Conservation (phyloP, 306 rosid genomes). For the Pyrus pyrifolia region DNA sequence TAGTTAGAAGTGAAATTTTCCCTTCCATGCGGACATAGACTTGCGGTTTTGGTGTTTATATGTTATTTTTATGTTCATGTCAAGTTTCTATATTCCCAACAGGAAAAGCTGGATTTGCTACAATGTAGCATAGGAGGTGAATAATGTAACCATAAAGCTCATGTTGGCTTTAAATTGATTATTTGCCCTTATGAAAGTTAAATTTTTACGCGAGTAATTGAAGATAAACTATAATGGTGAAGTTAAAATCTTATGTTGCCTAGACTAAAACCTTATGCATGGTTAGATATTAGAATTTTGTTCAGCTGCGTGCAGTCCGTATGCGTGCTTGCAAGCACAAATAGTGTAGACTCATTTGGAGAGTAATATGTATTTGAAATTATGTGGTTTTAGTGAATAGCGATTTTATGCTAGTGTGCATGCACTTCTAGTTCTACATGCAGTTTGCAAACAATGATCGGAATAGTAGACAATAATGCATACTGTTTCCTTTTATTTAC, state of each 20-base stretch:
- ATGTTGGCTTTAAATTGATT: neutral
- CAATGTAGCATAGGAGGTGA: neutral
- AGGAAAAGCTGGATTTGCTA: neutral
- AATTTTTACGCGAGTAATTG: neutral
- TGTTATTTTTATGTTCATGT: neutral
- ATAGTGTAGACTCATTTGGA: neutral
- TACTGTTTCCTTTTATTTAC: neutral
- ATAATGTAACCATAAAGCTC: neutral
- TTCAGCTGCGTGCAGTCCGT: neutral
- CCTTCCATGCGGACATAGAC: neutral
- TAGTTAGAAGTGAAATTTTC: neutral
- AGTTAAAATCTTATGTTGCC: neutral
- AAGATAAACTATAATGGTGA: neutral
- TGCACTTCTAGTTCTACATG: neutral
- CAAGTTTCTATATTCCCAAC: neutral
- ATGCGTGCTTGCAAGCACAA: neutral
- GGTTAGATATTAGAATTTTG: neutral
- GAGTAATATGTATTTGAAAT: neutral
- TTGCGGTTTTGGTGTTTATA: neutral
- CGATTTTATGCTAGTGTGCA: neutral
- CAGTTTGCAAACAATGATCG: neutral
- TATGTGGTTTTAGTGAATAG: neutral
- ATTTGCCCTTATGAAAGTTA: neutral
- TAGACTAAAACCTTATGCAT: neutral
- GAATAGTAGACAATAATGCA: neutral